Conservation (phyloP, 805 yeast species). For the Kuraishia molischiana region DNA sequence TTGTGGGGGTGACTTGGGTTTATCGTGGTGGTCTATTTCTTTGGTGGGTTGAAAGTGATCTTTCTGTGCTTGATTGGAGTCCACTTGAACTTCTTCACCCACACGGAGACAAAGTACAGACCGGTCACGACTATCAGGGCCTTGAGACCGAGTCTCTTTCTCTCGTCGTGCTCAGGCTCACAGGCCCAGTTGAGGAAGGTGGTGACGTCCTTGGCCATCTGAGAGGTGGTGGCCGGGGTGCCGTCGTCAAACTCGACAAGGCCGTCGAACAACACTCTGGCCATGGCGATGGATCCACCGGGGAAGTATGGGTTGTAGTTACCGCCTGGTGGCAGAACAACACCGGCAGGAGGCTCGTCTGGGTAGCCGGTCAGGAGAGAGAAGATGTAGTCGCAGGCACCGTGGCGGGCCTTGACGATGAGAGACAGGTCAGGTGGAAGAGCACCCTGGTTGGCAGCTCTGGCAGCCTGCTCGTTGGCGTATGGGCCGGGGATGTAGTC, state of each 20-base stretch:
- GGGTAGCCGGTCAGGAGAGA: conserved; percentile 96
- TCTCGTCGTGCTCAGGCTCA: conserved; percentile 97
- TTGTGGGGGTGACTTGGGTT: too few relatives aligned
- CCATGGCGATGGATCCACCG: conserved; percentile 99
- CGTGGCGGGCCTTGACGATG: conserved; percentile 98
- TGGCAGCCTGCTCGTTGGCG: conserved; percentile 97
- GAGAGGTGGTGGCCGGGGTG: conserved; percentile 96
- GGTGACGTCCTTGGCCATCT: conserved; percentile 98
- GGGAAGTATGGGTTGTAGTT: conserved; percentile 99
- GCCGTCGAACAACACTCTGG: conserved; percentile 94
- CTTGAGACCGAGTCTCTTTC: conserved; percentile 94
- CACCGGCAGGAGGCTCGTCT: conserved; percentile 98
- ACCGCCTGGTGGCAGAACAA: conserved; percentile 80
- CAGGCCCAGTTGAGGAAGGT: conserved; percentile 97
- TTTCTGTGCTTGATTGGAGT: conserved; percentile 91
- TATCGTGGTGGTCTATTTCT: too few relatives aligned
- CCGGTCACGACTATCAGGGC: conserved; percentile 74
- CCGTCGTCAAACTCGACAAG: conserved; percentile 98
- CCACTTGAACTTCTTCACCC: conserved; percentile 99
- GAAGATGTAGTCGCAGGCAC: conserved; percentile 93
- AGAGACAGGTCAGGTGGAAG: conserved; percentile 95
- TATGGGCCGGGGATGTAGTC: conserved; percentile 94
- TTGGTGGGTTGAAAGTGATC: conserved; percentile 88
- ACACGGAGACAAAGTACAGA: conserved; percentile 71
- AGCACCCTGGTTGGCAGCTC: conserved; percentile 99